Percentiles rank a stretch among this genome's conserved stretches.
Conservation (phyloP, 768 basidiomycete species). For the Holtermannia corniformis region DNA sequence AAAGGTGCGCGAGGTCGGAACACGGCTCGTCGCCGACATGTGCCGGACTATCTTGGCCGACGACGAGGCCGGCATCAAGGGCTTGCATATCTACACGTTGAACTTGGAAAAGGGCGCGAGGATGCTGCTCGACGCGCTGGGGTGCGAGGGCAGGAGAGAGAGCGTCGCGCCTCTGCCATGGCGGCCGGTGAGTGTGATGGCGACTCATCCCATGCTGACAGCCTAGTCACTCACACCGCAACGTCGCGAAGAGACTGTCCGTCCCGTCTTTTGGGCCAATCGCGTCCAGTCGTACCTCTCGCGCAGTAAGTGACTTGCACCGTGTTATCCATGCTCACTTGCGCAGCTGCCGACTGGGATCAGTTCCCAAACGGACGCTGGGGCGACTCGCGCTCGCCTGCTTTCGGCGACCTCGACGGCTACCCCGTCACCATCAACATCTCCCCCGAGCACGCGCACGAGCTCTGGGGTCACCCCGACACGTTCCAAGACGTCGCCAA, state of each 20-base stretch:
- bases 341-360: slow-evolving; percentile 81
- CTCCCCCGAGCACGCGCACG: slow-evolving; percentile 43
- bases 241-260: slow-evolving; percentile 80
- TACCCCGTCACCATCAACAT: slow-evolving; percentile 90
- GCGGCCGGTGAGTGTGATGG: slow-evolving; percentile 61
- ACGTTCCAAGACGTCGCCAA: slow-evolving; percentile 31
- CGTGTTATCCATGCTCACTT: neutral
- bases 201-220: neutral
- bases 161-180: slow-evolving; percentile 92
- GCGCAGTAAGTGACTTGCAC: slow-evolving; percentile 50
- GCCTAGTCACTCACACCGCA: slow-evolving; percentile 78
- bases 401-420: slow-evolving; percentile 95
- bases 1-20: slow-evolving; percentile 83
- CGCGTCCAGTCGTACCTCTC: slow-evolving; percentile 88
- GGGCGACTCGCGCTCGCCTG: slow-evolving; percentile 92
- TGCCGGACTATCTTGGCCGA: slow-evolving; percentile 74
- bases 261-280: slow-evolving; percentile 99
- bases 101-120: slow-evolving; percentile 91
- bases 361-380: slow-evolving; percentile 99
- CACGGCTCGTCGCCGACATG: slow-evolving; percentile 89
- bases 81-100: slow-evolving; percentile 95
- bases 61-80: slow-evolving; percentile 64
- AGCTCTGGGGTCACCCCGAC: slow-evolving; percentile 35
- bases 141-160: slow-evolving; percentile 53
- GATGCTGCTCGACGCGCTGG: slow-evolving; percentile 87